Conservation (phyloP, 352 stramenopile genomes). For the Phytophthora megakarya region DNA sequence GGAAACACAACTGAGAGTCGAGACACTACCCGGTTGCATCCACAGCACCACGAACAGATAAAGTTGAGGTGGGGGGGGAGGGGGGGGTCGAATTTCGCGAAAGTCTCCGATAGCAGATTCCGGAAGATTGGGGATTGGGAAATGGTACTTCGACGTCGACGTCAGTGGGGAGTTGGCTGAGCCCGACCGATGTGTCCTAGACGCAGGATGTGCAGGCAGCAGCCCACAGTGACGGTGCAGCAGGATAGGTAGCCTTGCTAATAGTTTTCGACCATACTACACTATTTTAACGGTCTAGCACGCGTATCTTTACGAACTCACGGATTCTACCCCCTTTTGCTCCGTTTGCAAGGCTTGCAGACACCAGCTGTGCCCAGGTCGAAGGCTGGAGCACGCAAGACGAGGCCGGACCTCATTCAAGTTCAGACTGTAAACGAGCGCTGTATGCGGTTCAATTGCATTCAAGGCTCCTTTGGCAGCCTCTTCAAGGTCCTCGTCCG, state of each 20-base stretch:
- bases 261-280: slow-evolving; percentile 13
- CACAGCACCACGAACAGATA: neutral
- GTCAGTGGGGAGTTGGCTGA: slow-evolving; percentile 24
- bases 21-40: slow-evolving; percentile 17
- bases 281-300: slow-evolving; percentile 5
- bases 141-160: slow-evolving; percentile 12
- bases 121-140: slow-evolving; percentile 1
- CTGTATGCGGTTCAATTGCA: neutral
- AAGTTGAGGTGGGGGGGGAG: neutral
- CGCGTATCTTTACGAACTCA: neutral
- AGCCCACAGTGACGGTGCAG: slow-evolving; percentile 6
- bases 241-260: neutral
- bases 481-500: slow-evolving; percentile 17
- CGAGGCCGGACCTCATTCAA: slow-evolving; percentile 11
- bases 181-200: neutral
- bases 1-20: slow-evolving; percentile 6
- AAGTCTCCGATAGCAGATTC: slow-evolving; percentile 9
- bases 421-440: slow-evolving; percentile 8
- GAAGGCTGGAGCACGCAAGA: slow-evolving; percentile 21
- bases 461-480: slow-evolving; percentile 3
- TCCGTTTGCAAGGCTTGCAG: slow-evolving; percentile 1
- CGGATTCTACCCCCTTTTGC: neutral
- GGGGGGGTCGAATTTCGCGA: neutral
- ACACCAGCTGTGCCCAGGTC: slow-evolving; percentile 17
- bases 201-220: slow-evolving; percentile 18